Base-by-base conservation (phyloP, 2,329 filamentous ascomycete species). In the Sphaerostilbella broomeana region DNA sequence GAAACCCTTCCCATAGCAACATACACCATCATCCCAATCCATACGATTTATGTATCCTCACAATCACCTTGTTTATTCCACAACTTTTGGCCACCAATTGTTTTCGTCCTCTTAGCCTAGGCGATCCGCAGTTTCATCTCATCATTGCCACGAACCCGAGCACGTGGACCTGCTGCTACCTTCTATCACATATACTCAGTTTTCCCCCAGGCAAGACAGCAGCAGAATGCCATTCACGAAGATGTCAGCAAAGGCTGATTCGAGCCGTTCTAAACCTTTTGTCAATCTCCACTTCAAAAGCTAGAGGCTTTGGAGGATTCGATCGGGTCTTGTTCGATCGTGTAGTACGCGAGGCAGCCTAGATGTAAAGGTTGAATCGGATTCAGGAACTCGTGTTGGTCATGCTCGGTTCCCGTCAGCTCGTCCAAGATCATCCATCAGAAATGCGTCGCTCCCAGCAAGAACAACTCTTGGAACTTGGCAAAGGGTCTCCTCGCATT, bases 291-390 rank as follows among this genome's bases (percentile, higher is more conserved):
- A 40, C 34, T 39, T 43, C 40, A 48, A 21, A 47, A 55, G 52
- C 49, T 55, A 52, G 52, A 44, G 44, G 47, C 51, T 55, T 46
- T 55, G 52, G 52, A 52, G 48, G 37, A 47, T 45, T 40, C 49
- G 45, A 35, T 40, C 44, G 25, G 48, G 46, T 30, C 42, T 28
- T 18, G 24, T 15, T 12, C 35, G 27, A 32, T 44, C 35, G 21
- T 38, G 24, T 28, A 31, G 27, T 24, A 19, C 15, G 21, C 27
- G 13, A 9, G 38, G 34, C 17, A 42, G 41, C 24, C 39, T 32
- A 18, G 18, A 35, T 9, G 15, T 8, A 27, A 27, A 25, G 42
- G 47, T 15, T 38, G 43, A 32, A 17, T 21, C 34, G 24, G 24
- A 6, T n/a, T 15, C n/a, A 16, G 17, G 16, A 28, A 37, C 12